Evolutionary conservation across 192 early-diverging fungal genomes (phyloP), one percentile per base, ranked within the genome.

Genomic region (Umbelopsis sp.): DNA sequence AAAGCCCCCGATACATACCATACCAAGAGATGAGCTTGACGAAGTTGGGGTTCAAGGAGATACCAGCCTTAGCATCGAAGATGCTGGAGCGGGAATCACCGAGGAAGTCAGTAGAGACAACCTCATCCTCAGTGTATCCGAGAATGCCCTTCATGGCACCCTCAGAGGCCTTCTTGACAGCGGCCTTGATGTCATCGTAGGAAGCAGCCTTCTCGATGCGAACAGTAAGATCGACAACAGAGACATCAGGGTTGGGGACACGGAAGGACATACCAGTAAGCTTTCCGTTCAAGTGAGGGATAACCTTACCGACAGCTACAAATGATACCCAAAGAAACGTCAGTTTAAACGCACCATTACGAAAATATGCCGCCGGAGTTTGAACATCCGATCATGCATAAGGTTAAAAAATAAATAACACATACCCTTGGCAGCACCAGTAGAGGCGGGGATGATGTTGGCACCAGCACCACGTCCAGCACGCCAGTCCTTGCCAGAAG

Each of bases 201-300:
- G 85, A 88, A 66, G 97, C 94, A 51, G 86, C 86, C 90, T 97
- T 98, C 78, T 87, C 83, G 65, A 97, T 83, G 75, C 95, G 93
- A 70, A 92, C 92, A 37, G 97, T 99, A 80, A 99, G 83, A 81
- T 99, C 97, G 72, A 99, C 96, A 49, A 99, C 94, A 27, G 95
- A 97, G 64, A 99, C 97, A 77, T 98, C 94, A 80, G 93, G 84
- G 78, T 88, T 92, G 35, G 92, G 90, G 65, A 99, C 94, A 87
- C 96, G 96, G 89, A 99, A 96, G 68, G 97, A 90, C 97, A 99
- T 97, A 77, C 97, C 97, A 49, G 97, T 98, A 68, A 99, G 85
- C 88, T 97, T 98, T 77, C 95, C 95, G 79, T 94, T 94, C 70
- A 98, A 86, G 46, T 80, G 76, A 64, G 97, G 97, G 66, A 98